Conservation (phyloP, 2,329 filamentous ascomycete genomes). For the Ceratocystiopsis sp. region DNA sequence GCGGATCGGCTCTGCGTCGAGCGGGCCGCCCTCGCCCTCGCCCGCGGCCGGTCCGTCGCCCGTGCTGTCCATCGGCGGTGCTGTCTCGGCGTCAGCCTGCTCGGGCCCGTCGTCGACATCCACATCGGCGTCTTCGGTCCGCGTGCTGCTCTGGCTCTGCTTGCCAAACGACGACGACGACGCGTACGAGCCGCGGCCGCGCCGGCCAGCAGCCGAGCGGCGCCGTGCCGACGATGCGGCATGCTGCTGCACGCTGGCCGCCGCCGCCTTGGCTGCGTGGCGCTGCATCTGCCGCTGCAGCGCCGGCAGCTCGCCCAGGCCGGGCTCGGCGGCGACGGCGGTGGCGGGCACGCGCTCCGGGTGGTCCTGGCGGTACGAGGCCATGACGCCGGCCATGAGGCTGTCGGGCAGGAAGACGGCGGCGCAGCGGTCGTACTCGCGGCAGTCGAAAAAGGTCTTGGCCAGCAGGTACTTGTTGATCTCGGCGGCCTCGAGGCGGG, state of each 20-base stretch:
- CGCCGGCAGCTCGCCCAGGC: too few species aligned
- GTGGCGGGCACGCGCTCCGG: constrained; percentile 12
- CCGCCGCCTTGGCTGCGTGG: not conserved
- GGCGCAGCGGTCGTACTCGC: constrained; percentile 86
- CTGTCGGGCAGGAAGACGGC: constrained; percentile 73
- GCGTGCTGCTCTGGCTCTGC: too few species aligned
- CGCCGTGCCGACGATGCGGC: not conserved
- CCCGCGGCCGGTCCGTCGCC: not conserved
- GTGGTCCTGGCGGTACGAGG: constrained; percentile 25
- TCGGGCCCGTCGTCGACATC: too few species aligned
- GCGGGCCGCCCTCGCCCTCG: not conserved
- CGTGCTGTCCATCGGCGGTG: too few species aligned
- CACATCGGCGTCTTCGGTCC: too few species aligned
- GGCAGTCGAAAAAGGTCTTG: constrained; percentile 88
- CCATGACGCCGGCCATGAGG: constrained; percentile 50
- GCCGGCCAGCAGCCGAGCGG: too few species aligned
- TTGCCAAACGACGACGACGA: not conserved
- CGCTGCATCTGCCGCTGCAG: too few species aligned
- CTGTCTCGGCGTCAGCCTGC: too few species aligned
- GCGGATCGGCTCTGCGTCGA: constrained; percentile 8
- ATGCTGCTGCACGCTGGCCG: not conserved
- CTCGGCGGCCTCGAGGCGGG: constrained; percentile 60
- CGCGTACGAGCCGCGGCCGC: too few species aligned
- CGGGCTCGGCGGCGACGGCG: constrained; percentile 14
- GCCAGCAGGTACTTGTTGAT: constrained; percentile 73